Evolutionary conservation across 106 monocot species (phyloP).

Genomic region (Dendrobium nobile): DNA sequence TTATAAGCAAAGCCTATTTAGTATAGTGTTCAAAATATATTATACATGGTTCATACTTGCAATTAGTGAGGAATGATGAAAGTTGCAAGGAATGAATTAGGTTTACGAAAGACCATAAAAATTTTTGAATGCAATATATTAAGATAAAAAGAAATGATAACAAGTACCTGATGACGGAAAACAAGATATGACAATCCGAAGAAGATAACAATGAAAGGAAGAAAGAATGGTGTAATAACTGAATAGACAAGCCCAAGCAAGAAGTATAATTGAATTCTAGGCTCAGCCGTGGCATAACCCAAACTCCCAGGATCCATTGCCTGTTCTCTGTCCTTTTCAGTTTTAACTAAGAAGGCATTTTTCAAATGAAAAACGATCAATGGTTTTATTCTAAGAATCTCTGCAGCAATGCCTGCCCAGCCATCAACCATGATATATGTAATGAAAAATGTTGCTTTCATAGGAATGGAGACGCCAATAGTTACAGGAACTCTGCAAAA

Average conservation of each 20-base stretch:
- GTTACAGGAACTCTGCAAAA: conserved; percentile 67
- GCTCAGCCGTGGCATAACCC: conserved; percentile 67
- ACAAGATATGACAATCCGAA: conserved; percentile 72
- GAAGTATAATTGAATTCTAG: conserved; percentile 87
- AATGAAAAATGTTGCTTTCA: conserved; percentile 96
- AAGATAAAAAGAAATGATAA: background rate
- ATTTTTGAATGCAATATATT: background rate
- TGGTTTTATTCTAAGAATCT: conserved; percentile 82
- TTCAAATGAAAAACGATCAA: conserved; percentile 75
- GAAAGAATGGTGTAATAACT: conserved; percentile 74
- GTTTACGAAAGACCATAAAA: background rate
- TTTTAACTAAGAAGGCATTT: conserved; percentile 81
- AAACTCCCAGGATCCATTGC: conserved; percentile 96
- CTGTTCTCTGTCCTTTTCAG: conserved; percentile 71
- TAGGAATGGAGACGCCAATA: conserved; percentile 76
- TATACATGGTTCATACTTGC: background rate
- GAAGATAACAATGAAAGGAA: conserved; percentile 81
- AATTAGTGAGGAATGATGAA: background rate
- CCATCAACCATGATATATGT: conserved; percentile 96
- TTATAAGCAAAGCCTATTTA: too few species aligned
- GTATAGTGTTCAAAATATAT: background rate
- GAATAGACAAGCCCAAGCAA: conserved; percentile 91
- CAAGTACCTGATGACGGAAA: conserved; percentile 79
- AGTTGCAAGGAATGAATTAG: background rate
- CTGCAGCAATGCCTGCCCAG: conserved; percentile 90